Conservation (phyloP, 2,329 filamentous ascomycete genomes). For the Scedosporium apiospermum region DNA sequence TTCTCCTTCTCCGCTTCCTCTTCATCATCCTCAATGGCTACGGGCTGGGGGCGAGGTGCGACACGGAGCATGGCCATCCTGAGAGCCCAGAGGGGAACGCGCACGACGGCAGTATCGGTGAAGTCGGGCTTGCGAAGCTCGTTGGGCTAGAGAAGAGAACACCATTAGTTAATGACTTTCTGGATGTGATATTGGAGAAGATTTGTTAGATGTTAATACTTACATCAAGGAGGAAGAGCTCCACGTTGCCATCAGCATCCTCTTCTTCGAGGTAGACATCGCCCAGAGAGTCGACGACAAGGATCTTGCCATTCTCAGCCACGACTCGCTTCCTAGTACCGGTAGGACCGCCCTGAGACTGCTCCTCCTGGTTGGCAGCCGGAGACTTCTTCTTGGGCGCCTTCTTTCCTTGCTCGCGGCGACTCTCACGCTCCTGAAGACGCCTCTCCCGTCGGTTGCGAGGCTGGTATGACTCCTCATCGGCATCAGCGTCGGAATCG, state of each 20-base stretch:
- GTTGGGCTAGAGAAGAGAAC: conserved; percentile 46
- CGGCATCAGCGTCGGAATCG: conserved; percentile 22
- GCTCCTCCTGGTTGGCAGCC: conserved; percentile 18
- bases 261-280: conserved; percentile 94
- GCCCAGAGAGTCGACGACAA: conserved; percentile 84
- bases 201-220: conserved; percentile 25
- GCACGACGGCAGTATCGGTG: conserved; percentile 72
- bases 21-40: conserved; percentile 23
- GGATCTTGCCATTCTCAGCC: conserved; percentile 88
- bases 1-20: conserved; percentile 27
- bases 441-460: conserved; percentile 82
- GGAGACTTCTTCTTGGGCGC: conserved; percentile 31
- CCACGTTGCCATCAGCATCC: conserved; percentile 73
- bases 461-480: conserved; percentile 37
- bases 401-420: conserved; percentile 57
- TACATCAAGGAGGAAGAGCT: conserved; percentile 83
- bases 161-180: conserved; percentile 13
- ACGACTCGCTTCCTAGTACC: conserved; percentile 80
- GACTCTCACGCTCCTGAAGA: conserved; percentile 76
- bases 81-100: conserved; percentile 58
- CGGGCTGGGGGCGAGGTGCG: conserved; percentile 38
- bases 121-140: conserved; percentile 72
- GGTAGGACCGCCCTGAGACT: conserved; percentile 51
- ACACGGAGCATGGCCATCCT: conserved; percentile 39
- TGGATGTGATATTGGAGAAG: background rate